Conservation (phyloP, 1,284 basidiomycete genomes). For the Puccinia horiana region DNA sequence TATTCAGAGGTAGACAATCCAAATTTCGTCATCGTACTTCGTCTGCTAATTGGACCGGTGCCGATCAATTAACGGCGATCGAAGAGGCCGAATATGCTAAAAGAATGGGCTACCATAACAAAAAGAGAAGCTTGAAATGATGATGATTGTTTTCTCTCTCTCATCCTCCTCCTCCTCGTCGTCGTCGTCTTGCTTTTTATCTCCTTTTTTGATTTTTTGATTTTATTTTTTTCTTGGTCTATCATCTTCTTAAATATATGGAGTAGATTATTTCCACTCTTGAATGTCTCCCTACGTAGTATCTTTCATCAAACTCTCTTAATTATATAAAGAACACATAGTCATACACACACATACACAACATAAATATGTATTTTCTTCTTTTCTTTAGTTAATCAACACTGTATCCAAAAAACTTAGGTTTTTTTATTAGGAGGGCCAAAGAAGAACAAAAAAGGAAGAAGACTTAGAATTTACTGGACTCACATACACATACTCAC, state of each 20-base stretch:
- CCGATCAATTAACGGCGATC: conserved; percentile 75
- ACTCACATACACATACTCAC: neutral
- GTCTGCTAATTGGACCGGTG: conserved; percentile 87
- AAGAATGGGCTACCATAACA: conserved; percentile 74
- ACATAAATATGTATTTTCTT: too few species aligned
- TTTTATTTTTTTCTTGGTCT: neutral
- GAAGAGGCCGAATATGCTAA: conserved; percentile 83
- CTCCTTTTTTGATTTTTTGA: neutral
- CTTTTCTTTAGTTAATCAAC: too few species aligned
- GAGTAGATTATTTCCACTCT: too few species aligned
- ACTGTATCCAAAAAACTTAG: too few species aligned
- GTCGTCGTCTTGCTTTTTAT: neutral
- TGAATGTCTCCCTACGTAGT: too few species aligned
- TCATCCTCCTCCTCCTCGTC: neutral
- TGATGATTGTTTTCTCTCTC: neutral
- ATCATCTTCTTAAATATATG: neutral
- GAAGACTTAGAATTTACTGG: too few species aligned
- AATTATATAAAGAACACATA: too few species aligned
- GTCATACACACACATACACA: too few species aligned
- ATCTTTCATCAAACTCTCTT: too few species aligned
- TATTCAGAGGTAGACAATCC: conserved; percentile 42
- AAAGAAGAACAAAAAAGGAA: too few species aligned
- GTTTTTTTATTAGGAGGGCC: too few species aligned
- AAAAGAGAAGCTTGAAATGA: conserved; percentile 21
- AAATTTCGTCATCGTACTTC: conserved; percentile 81